A percentile compares a stretch with the other conserved stretches of the same genome.
Evolutionary conservation across 1,284 basidiomycete species (phyloP).

Genomic region (Xerocomus nothofagi): DNA sequence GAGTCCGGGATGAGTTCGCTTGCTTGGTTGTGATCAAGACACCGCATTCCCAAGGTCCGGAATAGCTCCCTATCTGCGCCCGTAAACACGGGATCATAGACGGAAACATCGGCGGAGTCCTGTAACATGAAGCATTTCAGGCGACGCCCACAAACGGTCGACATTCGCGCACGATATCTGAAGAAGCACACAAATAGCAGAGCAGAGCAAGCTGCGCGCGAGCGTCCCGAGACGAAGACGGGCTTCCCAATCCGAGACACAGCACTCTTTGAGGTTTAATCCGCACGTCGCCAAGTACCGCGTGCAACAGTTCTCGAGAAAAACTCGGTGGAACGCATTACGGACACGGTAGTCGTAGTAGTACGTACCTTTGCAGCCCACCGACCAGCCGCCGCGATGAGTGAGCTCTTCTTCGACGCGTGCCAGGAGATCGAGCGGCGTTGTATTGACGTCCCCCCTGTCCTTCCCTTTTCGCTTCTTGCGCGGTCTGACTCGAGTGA

Average conservation of each 20-base stretch:
- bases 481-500: conserved; percentile 43
- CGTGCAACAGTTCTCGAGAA: conserved; percentile 36
- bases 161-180: conserved; percentile 54
- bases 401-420: conserved; percentile 40
- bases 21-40: conserved; percentile 54
- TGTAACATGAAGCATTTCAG: conserved; percentile 27
- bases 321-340: not conserved
- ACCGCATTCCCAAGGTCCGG: conserved; percentile 46
- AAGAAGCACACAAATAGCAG: conserved; percentile 49
- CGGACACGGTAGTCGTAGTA: conserved; percentile 11
- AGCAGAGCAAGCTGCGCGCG: conserved; percentile 69
- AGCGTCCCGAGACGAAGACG: conserved; percentile 55
- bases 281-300: conserved; percentile 31
- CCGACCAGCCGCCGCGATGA: conserved; percentile 43
- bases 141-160: not conserved
- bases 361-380: conserved; percentile 38
- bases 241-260: conserved; percentile 73
- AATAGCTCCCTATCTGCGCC: conserved; percentile 56
- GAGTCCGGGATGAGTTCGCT: conserved; percentile 9
- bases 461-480: conserved; percentile 35
- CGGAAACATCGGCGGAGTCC: conserved; percentile 48
- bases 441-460: conserved; percentile 23
- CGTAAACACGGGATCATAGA: conserved; percentile 73
- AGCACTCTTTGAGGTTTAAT: conserved; percentile 37
- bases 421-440: conserved; percentile 35